Base-by-base conservation (phyloP, 192 early-diverging fungal species). In the Geosiphon pyriformis region DNA sequence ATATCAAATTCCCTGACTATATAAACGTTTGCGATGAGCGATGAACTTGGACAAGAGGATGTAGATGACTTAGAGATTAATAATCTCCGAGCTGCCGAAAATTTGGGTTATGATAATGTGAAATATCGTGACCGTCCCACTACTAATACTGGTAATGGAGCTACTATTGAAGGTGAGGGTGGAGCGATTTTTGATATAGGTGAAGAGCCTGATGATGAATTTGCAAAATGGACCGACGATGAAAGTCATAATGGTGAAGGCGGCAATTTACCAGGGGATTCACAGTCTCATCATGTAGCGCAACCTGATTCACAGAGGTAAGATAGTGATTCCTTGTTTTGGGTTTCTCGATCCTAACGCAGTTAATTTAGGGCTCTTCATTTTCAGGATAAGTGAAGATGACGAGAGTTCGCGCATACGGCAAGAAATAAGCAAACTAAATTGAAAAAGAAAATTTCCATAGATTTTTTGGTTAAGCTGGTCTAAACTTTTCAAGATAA, bases 11-110 rank as follows among this genome's bases (percentile, higher is more conserved):
- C 20, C 22, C 29, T 46, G 18, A 57, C 32, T 58, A 20, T 11
- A 51, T 52, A n/a, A n/a, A 49, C 51, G 23, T 55, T 61, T 42
- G 57, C 59, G 47, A 62, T 70, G 59, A 60, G 52, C 22, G 69
- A 61, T 1, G 69, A 60, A 56, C 46, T 61, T 23, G 23, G 42
- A 22, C 59, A 61, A 55, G 87, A 92, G 51, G 76, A 80, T 29
- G 88, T 86, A 22, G 85, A 86, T 17, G 83, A 86, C 49, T 84
- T 83, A 27, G 83, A 87, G 31, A 86, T 87, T 52, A 80, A 86
- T 49, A 73, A 74, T 29, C 66, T 81, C 18, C 76, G 78, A 23
- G 70, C 74, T 18, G 69, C 74, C 0, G 80, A 82, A 53, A 73
- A 69, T 4, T 62, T 76, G 42, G 78, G 82, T 0, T 77, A 80